Evolutionary conservation across 139 green algal species (phyloP), one percentile per base, ranked within the genome.

Genomic region (Tetratostichococcus sp.): DNA sequence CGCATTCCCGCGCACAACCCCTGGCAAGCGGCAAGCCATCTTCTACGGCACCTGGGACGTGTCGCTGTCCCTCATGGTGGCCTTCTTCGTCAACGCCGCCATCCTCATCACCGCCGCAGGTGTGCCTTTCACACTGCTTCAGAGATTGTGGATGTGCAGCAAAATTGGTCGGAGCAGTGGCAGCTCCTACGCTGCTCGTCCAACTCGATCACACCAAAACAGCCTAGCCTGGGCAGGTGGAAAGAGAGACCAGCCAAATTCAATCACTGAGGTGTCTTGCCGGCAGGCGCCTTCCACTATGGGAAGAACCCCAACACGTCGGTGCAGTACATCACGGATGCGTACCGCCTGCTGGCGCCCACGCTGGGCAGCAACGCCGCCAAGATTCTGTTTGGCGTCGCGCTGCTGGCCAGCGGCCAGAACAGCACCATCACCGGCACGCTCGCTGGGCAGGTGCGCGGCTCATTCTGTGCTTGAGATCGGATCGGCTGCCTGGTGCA

Each of bases 51-150:
- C 77, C 1, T 33, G 84, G 16, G 88, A 93, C 77, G 85, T 74
- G 25, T 80, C 70, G 30, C n/a, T 90, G 1, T 85, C 79, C 1
- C 82, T 93, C 11, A 30, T 73, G 21, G 28, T 89, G 33, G 88
- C 88, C 17, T 90, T 93, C 70, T 83, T 91, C 42, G 81, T 93
- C 66, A 93, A 93, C 70, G 82, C 82, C 19, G 57, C 85, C 67
- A 90, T 93, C 66, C 79, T 93, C 0, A 86, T 93, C 34, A 73
- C 92, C 32, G 77, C 86, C 26, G 86, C 67, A 42, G 82, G 83
- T 1, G 79, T 5, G 50, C 50, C 50, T 28, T 23, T 26, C 11
- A 28, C 26, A 17, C 19, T 4, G 50, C 50, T 62, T 17, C 50
- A 62, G 14, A n/a, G n/a, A n/a, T n/a, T n/a, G n/a, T n/a, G n/a